phyloP scores from a whole-genome alignment of 106 monocot genomes.

The Triglochin maritima region DNA sequence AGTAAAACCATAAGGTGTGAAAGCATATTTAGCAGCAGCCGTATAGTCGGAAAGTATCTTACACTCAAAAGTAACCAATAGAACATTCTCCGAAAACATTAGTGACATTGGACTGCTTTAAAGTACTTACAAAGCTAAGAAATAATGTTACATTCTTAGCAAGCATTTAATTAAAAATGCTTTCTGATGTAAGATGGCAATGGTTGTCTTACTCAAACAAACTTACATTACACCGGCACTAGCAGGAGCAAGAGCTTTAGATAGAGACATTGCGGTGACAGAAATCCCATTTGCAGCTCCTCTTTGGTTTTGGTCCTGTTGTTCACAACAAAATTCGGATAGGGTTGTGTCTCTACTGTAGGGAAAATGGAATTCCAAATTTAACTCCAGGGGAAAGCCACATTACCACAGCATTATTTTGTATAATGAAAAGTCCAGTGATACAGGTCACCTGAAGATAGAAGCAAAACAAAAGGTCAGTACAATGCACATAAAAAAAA shows the following conservation, averaged over 20 bases:
- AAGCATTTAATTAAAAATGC: too few species aligned
- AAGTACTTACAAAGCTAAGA: too few species aligned
- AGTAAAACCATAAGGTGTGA: too few species aligned
- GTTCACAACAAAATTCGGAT: background rate
- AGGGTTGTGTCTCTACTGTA: background rate
- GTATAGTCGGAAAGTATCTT: too few species aligned
- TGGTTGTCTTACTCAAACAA: background rate
- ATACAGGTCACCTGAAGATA: slow-evolving; percentile 28
- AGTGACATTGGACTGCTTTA: too few species aligned
- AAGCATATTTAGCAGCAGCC: too few species aligned
- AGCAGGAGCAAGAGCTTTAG: slow-evolving; percentile 43
- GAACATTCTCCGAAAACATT: too few species aligned
- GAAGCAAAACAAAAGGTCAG: background rate
- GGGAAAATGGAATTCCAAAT: too few species aligned
- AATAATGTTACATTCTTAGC: too few species aligned
- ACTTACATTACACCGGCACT: slow-evolving; percentile 38
- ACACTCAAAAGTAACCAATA: too few species aligned
- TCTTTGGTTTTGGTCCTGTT: slow-evolving; percentile 32
- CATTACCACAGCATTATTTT: slow-evolving; percentile 57
- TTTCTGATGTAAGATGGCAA: too few species aligned
- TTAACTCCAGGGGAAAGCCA: too few species aligned
- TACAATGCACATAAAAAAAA: background rate
- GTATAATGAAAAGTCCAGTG: slow-evolving; percentile 43
- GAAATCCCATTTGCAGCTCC: slow-evolving; percentile 32
- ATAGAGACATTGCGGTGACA: slow-evolving; percentile 29